These are phyloP conservation scores for Iris pallida DNA, from an alignment of 116 monocot genomes.

Conservation along the genomic window DNA sequence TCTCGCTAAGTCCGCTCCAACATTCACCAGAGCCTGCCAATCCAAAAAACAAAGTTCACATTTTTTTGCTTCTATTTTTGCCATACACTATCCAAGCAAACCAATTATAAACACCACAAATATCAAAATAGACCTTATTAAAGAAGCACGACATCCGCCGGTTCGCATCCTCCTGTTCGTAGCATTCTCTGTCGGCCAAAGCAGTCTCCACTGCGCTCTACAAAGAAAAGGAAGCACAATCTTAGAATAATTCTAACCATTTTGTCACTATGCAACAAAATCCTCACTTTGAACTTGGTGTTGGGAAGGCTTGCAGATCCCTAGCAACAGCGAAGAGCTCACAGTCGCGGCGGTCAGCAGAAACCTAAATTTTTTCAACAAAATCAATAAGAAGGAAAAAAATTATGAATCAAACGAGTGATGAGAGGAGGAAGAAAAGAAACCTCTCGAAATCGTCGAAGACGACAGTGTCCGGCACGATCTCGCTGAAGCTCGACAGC, in stretches of 20 bases:
- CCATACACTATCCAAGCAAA: not conserved
- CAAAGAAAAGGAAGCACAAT: not conserved
- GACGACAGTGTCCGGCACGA: constrained; percentile 83
- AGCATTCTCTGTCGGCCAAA: constrained; percentile 68
- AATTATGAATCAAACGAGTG: not conserved
- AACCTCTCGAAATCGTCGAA: constrained; percentile 89
- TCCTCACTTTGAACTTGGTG: constrained; percentile 62
- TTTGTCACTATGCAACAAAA: not conserved
- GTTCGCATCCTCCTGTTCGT: constrained; percentile 21
- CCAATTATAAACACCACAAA: not conserved
- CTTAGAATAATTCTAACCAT: not conserved
- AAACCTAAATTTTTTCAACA: constrained; percentile 33
- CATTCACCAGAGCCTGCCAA: constrained; percentile 78
- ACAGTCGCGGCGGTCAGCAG: constrained; percentile 78
- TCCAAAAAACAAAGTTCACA: not conserved
- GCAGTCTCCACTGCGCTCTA: constrained; percentile 84
- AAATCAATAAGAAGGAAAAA: not conserved
- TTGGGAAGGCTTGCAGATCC: constrained; percentile 58
- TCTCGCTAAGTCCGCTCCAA: constrained; percentile 79
- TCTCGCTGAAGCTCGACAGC: constrained; percentile 81
- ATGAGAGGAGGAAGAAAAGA: not conserved
- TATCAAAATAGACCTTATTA: constrained; percentile 44
- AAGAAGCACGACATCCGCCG: constrained; percentile 56
- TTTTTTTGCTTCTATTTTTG: not conserved
- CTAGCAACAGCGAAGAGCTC: constrained; percentile 66